phyloP scores from a whole-genome alignment of 176 grass and related monocot genomes.

The Bolboschoenus planiculmis region DNA sequence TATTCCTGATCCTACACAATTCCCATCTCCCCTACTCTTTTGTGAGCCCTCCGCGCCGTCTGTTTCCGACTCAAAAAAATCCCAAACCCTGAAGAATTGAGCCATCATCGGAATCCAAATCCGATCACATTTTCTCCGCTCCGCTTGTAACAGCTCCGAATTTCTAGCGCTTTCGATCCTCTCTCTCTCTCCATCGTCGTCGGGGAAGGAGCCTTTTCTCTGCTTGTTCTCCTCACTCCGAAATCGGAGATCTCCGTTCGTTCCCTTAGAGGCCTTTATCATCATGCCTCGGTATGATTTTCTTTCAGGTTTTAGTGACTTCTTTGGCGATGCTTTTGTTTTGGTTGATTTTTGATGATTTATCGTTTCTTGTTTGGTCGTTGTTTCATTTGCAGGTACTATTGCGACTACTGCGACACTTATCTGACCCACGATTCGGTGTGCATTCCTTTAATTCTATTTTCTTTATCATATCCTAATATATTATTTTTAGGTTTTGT shows the following conservation, averaged over 20 bases:
- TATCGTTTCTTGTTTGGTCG: conserved; percentile 2
- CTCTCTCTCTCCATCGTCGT: no score
- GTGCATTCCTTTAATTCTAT: conserved; percentile 7
- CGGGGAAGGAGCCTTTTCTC: not conserved
- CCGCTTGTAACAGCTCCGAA: not conserved
- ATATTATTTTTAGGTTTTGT: not conserved
- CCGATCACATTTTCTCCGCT: not conserved
- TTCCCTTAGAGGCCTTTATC: not conserved
- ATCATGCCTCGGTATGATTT: conserved; percentile 22
- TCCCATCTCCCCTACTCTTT: no score
- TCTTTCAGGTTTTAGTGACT: not conserved
- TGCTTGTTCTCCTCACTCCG: not conserved
- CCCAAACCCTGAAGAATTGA: not conserved
- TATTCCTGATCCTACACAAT: no score
- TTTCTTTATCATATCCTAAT: not conserved
- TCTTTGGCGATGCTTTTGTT: not conserved
- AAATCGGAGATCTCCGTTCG: not conserved
- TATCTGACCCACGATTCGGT: conserved; percentile 88
- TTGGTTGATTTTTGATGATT: conserved; percentile 5
- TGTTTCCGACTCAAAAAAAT: not conserved
- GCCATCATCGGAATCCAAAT: no score
- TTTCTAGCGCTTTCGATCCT: not conserved
- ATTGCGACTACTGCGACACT: conserved; percentile 96
- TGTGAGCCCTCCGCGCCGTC: no score
- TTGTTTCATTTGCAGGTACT: conserved; percentile 55